These are phyloP conservation scores for Suillus paluster DNA, from an alignment of 768 basidiomycete species.

Conservation along the genomic window DNA sequence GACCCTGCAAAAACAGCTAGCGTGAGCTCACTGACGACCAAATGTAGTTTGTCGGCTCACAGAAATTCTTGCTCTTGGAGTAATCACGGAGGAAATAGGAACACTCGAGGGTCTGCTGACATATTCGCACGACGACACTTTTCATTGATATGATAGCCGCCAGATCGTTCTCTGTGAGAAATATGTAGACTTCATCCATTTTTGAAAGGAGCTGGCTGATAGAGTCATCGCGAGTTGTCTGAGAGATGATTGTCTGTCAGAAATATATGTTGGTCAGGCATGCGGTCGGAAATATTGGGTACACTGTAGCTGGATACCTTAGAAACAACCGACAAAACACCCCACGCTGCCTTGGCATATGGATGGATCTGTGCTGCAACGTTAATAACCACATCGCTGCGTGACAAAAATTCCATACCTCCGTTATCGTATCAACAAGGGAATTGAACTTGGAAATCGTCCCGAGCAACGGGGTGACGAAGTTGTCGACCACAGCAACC, in stretches of 20 bases:
- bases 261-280: not conserved
- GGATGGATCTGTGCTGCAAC: too few species aligned
- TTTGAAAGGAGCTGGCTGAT: conserved; percentile 1
- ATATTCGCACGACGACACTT: not conserved
- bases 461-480: too few species aligned
- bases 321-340: not conserved
- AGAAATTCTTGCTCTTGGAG: conserved; percentile 8
- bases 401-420: too few species aligned
- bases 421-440: too few species aligned
- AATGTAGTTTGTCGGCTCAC: not conserved
- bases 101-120: conserved; percentile 9
- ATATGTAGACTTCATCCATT: conserved; percentile 3
- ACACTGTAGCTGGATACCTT: not conserved
- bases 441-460: too few species aligned
- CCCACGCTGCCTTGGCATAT: too few species aligned
- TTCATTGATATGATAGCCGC: not conserved
- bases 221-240: not conserved
- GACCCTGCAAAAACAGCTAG: not conserved
- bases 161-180: not conserved
- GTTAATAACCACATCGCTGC: too few species aligned
- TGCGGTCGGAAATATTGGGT: not conserved
- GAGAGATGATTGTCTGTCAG: not conserved
- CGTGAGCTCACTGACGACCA: too few species aligned
- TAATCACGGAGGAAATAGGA: conserved; percentile 12
- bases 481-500: too few species aligned